Evolutionary conservation across 2,329 filamentous ascomycete genomes (phyloP), one percentile per base, ranked within the genome.

Genomic region (Lasiodiplodia sp.): DNA sequence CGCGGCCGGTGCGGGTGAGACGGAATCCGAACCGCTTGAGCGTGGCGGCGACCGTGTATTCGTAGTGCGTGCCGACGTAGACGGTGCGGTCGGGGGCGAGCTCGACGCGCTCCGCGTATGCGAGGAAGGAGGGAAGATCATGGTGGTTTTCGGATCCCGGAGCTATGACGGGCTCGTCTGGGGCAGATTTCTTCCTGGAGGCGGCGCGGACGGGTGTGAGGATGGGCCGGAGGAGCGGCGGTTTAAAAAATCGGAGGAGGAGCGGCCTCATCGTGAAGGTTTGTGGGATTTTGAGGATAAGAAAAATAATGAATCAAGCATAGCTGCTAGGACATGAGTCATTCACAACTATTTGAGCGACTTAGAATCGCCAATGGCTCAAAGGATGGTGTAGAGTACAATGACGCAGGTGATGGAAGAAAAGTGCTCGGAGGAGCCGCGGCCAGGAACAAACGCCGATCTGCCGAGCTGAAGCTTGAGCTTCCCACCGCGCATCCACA

Each of bases 11-110:
- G 38, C 92, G 87, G 57, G 82, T 83, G 40, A 94, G 83, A 25
- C 81, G 79, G 80, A 95, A 92, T 66, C 90, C 89, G 65, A 91
- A 86, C 1, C 80, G 79, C 3, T 84, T 74, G 0, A 95, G 84
- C 0, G 86, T 80, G 4, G 79, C 76, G 6, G 86, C 85, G 3
- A 89, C 87, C 0, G 83, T 88, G 81, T 95, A 95, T 78, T 96
- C 92, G 81, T 92, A 95, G 76, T 87, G 87, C 0, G 92, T 95
- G 72, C 92, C 92, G 52, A 89, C 82, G 76, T 89, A 94, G 55
- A 88, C 84, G 0, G 87, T 88, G 18, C 86, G 88, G 4, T 77
- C 80, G 0, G 82, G 78, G 71, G 87, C 84, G 25, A 93, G 83
- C 0, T 84, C 83, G 0, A 81, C 84, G 62, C 86, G 85, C 23